Evolutionary conservation across 1,284 basidiomycete genomes (phyloP).

Genomic region (Filobasidium uniguttulatum): DNA sequence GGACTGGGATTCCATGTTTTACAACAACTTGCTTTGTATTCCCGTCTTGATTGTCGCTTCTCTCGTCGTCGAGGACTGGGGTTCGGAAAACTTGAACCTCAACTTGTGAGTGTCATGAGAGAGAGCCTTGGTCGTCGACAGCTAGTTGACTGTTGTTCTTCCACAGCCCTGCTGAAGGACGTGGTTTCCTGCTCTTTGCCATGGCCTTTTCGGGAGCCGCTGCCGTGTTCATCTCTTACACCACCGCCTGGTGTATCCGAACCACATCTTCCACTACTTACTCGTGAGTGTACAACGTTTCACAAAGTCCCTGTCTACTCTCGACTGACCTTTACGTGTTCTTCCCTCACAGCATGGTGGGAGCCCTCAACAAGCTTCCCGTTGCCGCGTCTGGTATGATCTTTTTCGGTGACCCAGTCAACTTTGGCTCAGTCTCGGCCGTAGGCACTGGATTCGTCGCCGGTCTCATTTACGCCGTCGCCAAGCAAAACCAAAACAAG

Average conservation of each 20-base stretch:
- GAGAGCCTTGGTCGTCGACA: conserved; percentile 6
- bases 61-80: conserved; percentile 82
- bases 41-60: conserved; percentile 77
- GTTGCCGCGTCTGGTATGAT: conserved; percentile 93
- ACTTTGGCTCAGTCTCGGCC: conserved; percentile 73
- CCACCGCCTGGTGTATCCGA: conserved; percentile 96
- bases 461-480: conserved; percentile 74
- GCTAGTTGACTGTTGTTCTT: not conserved
- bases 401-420: conserved; percentile 84
- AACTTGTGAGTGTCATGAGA: conserved; percentile 63
- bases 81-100: conserved; percentile 53
- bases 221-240: conserved; percentile 94
- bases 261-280: conserved; percentile 96
- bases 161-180: conserved; percentile 64
- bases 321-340: conserved; percentile 4
- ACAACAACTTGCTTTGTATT: conserved; percentile 93
- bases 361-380: conserved; percentile 94
- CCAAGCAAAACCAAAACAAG: conserved; percentile 77
- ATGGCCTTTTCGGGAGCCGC: conserved; percentile 93
- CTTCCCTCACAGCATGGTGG: conserved; percentile 68
- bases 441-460: conserved; percentile 83
- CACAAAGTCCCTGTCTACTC: not conserved
- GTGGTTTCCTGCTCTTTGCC: conserved; percentile 65
- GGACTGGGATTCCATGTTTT: conserved; percentile 99
- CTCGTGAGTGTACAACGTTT: conserved; percentile 43